Base-by-base conservation (phyloP, 257 asterid species). In the Schizonepeta tenuifolia region DNA sequence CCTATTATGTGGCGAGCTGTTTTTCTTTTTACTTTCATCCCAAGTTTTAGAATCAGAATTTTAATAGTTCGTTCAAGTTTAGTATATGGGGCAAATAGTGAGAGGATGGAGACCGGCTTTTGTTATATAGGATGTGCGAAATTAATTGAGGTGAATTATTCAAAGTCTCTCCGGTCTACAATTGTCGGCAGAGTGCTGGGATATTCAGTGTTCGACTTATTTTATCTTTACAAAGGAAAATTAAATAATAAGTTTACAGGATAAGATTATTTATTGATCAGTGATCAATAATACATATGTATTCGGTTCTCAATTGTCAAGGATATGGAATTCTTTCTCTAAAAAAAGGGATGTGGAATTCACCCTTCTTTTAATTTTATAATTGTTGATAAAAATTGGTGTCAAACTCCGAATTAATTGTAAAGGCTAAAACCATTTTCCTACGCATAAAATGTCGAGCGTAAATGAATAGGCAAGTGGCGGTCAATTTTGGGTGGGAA, bases 401-500 rank as follows among this genome's bases (percentile, higher is more conserved):
- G 56, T 50, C 66, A 10, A 35, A 7, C 8, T 60, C 66, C 28
- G 3, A 7, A n/a, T 24, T 56, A 7, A 49, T 56, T 56, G 18
- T 1, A 57, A 57, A 55, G 50, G 22, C 64, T 14, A 26, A 35
- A 55, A 13, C 9, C 22, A 15, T 31, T 17, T 28, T 6, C 21
- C 3, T 18, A 31, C n/a, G 5, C 36, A n/a, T 33, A 60, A 6
- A 24, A 1, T 24, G 26, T 24, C 26, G 1, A 24, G 2, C 26
- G 26, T 24, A 24, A 24, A 50, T 55, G 13, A 21, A 24, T 54
- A 4, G 31, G 14, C 10, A 22, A 56, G 53, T 65, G 77, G 67
- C 67, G 9, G 80, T 70, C 73, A 76, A 63, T 62, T 26, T 10
- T 0, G 72, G 20, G 38, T 65, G 65, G 64, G 36, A 33, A 47